Conservation (phyloP, 208 protist species). For the Crithidia thermophila region DNA sequence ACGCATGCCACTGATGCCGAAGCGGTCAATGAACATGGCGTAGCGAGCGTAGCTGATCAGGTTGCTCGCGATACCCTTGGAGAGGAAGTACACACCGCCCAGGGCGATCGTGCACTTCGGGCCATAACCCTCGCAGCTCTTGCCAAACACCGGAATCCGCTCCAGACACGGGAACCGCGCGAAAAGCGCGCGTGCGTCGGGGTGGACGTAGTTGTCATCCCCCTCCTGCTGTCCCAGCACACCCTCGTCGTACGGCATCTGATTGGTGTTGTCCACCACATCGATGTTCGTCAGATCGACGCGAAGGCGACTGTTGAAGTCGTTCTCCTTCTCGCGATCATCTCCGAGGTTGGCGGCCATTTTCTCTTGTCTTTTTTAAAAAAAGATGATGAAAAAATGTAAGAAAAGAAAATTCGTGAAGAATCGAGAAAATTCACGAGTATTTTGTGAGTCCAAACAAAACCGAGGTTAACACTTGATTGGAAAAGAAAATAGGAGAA, state of each 20-base stretch:
- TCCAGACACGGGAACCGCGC: constrained; percentile 27
- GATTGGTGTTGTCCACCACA: constrained; percentile 15
- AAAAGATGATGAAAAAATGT: not conserved
- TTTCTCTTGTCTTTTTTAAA: not conserved
- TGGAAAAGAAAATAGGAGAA: too few species aligned
- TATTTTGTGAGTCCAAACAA: not conserved
- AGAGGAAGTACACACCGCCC: constrained; percentile 51
- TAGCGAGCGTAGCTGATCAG: constrained; percentile 41
- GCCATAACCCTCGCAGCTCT: constrained; percentile 50
- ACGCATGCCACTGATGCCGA: constrained; percentile 37
- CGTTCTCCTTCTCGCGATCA: constrained; percentile 29
- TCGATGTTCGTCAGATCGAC: constrained; percentile 30
- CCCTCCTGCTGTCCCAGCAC: not conserved
- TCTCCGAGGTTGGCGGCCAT: constrained; percentile 23
- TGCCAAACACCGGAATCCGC: constrained; percentile 45
- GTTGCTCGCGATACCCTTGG: constrained; percentile 54
- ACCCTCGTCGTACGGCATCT: not conserved
- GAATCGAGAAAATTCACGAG: not conserved
- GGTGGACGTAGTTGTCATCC: constrained; percentile 33
- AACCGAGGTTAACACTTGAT: too few species aligned
- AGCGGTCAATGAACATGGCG: constrained; percentile 59
- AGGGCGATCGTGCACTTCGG: constrained; percentile 39
- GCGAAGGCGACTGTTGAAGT: constrained; percentile 26
- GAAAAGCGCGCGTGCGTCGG: constrained; percentile 35
- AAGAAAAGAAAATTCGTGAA: not conserved